Base-by-base conservation (phyloP, 169 alveolate genomes). In the Amoebophrya sp. region DNA sequence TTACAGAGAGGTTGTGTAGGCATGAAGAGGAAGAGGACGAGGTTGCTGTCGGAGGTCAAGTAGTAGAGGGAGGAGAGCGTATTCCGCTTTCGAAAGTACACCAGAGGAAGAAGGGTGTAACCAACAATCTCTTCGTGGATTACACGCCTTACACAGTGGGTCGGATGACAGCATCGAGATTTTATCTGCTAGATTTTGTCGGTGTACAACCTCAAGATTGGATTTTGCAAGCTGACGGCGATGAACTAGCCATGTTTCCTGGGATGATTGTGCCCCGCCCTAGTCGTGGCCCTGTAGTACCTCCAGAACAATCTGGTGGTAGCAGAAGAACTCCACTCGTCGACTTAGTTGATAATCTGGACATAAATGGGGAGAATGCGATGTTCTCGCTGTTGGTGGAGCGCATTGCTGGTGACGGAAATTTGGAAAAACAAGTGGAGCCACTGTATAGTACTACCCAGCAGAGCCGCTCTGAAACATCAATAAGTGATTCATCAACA, bases 151-250 rank as follows among this genome's bases (percentile, higher is more conserved):
- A 65, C 26, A 26, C 83, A 6, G 83, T 65, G 83, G n/a, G n/a
- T 6, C 18, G n/a, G 26, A 65, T 65, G 83, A 36, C n/a, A 36
- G 18, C 1, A 29, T 29, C 18, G 39, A 29, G 83, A 6, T 65
- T 65, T 18, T 65, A 65, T 36, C 2, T 65, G 2, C 83, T 65
- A 36, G n/a, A 65, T 10, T 29, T 26, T 26, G 83, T 65, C 3
- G 83, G 83, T 0, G 83, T 65, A 0, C 12, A 6, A 0, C 12
- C 36, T 6, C 83, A 26, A 0, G 83, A 65, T 18, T 65, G 83
- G 83, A 36, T 65, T 26, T 36, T 65, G 83, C 83, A 65, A 36
- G 83, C 83, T 65, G 83, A 65, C 83, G 83, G 83, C 83, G 83
- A 65, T 36, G 83, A 65, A 26, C 26, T 65, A 1, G 83, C 83